Evolutionary conservation across 805 yeast species (phyloP).

Genomic region (Hanseniaspora opuntiae): DNA sequence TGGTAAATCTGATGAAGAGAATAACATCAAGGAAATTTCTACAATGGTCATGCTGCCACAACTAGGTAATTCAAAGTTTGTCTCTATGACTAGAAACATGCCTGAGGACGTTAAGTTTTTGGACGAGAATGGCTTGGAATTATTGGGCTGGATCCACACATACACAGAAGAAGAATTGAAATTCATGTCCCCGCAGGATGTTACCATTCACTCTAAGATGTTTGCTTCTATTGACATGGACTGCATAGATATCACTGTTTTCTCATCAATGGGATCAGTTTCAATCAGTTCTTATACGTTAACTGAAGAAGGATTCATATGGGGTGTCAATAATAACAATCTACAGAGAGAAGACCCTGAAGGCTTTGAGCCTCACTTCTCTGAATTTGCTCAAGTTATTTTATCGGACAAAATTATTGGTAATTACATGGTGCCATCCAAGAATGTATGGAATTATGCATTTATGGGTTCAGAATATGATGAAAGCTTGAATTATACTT

Average conservation of each 20-base stretch:
- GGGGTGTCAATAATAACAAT: conserved; percentile 63
- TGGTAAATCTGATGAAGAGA: conserved; percentile 56
- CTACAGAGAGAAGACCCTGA: conserved; percentile 41
- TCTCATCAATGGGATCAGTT: conserved; percentile 74
- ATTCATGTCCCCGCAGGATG: conserved; percentile 55
- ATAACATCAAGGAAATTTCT: conserved; percentile 57
- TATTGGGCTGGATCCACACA: conserved; percentile 92
- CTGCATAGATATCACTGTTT: conserved; percentile 47
- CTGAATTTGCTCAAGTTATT: conserved; percentile 51
- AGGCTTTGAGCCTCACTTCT: conserved; percentile 52
- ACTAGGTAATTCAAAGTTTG: conserved; percentile 54
- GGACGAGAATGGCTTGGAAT: conserved; percentile 39
- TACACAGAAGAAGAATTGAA: conserved; percentile 48
- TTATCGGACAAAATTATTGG: conserved; percentile 69
- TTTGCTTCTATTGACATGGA: conserved; percentile 26
- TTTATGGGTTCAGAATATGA: conserved; percentile 80
- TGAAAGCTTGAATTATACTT: conserved; percentile 40
- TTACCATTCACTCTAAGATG: conserved; percentile 39
- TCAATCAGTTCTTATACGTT: conserved; percentile 55
- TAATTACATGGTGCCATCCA: conserved; percentile 71
- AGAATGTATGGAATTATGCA: conserved; percentile 78
- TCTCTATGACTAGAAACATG: conserved; percentile 40
- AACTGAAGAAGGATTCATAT: conserved; percentile 50
- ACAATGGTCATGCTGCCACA: conserved; percentile 77
- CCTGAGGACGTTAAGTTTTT: conserved; percentile 27